Evolutionary conservation across 2,329 filamentous ascomycete genomes (phyloP), one percentile per base, ranked within the genome.

Genomic region (Epicoccum sorghinum): DNA sequence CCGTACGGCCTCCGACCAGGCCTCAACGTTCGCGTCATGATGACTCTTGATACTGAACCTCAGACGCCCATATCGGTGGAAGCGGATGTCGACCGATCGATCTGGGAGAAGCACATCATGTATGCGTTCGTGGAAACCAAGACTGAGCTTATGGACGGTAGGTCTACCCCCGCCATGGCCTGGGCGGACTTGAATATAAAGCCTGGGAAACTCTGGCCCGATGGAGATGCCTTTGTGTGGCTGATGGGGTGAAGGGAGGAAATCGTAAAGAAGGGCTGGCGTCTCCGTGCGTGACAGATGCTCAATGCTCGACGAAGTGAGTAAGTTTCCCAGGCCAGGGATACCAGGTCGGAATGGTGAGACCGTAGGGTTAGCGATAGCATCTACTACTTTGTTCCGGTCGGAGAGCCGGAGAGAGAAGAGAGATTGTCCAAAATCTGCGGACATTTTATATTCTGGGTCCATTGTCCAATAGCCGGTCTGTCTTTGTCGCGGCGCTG

Each of bases 71-170:
- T 56, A 52, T 13, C 45, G 54, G 12, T 47, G 36, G 51, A 74
- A 73, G 1, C 66, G 64, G 8, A 75, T 39, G 39, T 75, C 73
- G 4, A 55, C 46, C 4, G 65, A 60, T 40, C 64, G 54, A 23
- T 67, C 60, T 0, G 73, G 73, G 10, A 75, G 63, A 1, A 74
- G 55, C 1, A 73, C 68, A 39, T 72, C 63, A 37, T 69, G 63
- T 4, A 58, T 33, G 3, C 58, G 59, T 27, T 69, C 53, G 13
- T 65, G 55, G 32, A 72, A 62, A 2, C 47, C 56, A 7, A 74
- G 49, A 12, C 47, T 57, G 4, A 70, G 46, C 23, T 61, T 66
- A 14, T 58, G 57, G 6, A 73, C 48, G 6, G 39, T 47, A 7
- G 65, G 43, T 37, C 45, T 53, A 24, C 51, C 52, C 8, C 60